Conservation (phyloP, 371 early-diverging fungal species). For the Quaeritorhiza haematococci region DNA sequence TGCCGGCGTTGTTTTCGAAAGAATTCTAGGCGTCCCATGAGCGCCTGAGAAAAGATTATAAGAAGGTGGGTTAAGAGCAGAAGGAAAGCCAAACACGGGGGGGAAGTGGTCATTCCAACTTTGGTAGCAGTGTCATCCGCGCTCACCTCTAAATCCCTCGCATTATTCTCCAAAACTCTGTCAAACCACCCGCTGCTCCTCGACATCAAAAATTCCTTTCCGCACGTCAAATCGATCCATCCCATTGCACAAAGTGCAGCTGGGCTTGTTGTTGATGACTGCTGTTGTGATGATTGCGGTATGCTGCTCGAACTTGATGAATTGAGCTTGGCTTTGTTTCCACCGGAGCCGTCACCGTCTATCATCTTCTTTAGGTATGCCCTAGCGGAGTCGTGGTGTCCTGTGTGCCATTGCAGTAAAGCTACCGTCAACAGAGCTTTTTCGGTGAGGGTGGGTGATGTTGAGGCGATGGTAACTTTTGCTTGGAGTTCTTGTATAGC, state of each 20-base stretch:
- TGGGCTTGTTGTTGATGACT: constrained; percentile 7
- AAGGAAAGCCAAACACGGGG: too few species aligned
- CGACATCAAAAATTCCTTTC: constrained; percentile 11
- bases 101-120: too few species aligned
- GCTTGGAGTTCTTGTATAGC: constrained; percentile 43
- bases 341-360: not conserved
- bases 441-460: constrained; percentile 17
- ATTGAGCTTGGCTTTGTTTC: not conserved
- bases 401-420: constrained; percentile 29
- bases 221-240: constrained; percentile 34
- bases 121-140: too few species aligned
- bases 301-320: not conserved
- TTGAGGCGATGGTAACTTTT: constrained; percentile 34
- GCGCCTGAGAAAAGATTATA: constrained; percentile 18
- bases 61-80: not conserved
- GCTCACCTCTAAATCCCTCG: constrained; percentile 33
- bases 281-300: constrained; percentile 2
- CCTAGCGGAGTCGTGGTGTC: constrained; percentile 22
- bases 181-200: constrained; percentile 39
- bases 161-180: constrained; percentile 29
- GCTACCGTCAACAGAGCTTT: constrained; percentile 21
- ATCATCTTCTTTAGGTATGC: constrained; percentile 18
- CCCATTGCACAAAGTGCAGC: constrained; percentile 29
- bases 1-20: constrained; percentile 28
- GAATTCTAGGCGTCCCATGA: constrained; percentile 30